Evolutionary conservation across 192 early-diverging fungal genomes (phyloP), one percentile per base, ranked within the genome.

Genomic region (Coemansia sp.): DNA sequence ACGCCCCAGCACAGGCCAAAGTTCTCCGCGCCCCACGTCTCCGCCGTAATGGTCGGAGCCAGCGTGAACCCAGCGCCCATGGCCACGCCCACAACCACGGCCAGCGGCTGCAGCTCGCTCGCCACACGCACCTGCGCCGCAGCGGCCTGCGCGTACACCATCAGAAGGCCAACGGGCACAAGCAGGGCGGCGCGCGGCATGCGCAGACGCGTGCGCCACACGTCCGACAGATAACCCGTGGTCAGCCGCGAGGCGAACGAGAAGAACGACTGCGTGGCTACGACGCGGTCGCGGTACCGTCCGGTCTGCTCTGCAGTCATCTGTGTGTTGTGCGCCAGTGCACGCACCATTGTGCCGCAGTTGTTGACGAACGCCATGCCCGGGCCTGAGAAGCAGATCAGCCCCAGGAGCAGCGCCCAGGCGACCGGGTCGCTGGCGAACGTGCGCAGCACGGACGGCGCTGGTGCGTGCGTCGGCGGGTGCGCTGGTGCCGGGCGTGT

Each of bases 1-100:
- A 81, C 66, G 34, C 84, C 83, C 84, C 84, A 85, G 63, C 67
- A 76, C 10, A 71, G 56, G 62, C 69, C 71, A 64, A 81, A 74
- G 55, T 77, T 75, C n/a, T 72, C 56, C 9, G 73, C 73, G 12
- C 79, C 79, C 79, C 79, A 81, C 13, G 69, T 72, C 67, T 81
- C 79, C 11, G 69, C 37, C 1, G 73, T 77, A 21, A 76, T 69
- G 0, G 79, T 81, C 44, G 79, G 79, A 12, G 73, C 69, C 48
- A 81, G 55, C 12, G 79, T 71, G 37, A 76, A 81, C 3, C 59
- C 60, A 3, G 73, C 53, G n/a, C 79, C 79, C 67, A 76, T 76
- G n/a, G 79, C 45, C 3, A 55, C 25, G 59, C 79, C 79, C 5
- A 73, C 61, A 18, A 73, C 25, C 22, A 77, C 53, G 3, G 79